Evolutionary conservation across 2,329 filamentous ascomycete species (phyloP).

Genomic region (Verticillium longisporum): DNA sequence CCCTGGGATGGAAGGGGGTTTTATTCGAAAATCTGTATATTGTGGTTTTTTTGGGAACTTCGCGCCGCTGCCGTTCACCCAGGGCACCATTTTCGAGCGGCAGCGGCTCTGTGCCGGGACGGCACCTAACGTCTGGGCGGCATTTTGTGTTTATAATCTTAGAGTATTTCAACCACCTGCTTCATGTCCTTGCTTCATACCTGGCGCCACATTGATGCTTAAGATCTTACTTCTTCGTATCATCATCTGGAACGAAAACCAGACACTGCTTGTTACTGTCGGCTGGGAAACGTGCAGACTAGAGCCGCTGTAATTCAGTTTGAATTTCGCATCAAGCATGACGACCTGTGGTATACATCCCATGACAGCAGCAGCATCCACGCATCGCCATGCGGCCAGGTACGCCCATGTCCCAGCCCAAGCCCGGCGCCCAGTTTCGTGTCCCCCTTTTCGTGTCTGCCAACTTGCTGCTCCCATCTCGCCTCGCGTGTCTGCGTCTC

Average conservation of each 20-base stretch:
- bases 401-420: neutral
- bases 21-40: neutral
- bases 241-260: too few relatives aligned
- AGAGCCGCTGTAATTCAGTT: too few relatives aligned
- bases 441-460: neutral
- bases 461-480: neutral
- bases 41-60: neutral
- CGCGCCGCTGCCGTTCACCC: neutral
- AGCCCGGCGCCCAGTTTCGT: neutral
- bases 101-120: neutral
- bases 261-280: too few relatives aligned
- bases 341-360: neutral
- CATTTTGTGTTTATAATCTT: neutral
- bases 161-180: neutral
- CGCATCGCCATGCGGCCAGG: neutral
- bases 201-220: too few relatives aligned
- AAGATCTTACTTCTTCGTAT: too few relatives aligned
- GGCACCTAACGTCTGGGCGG: neutral
- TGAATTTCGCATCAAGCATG: neutral
- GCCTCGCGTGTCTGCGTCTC: neutral
- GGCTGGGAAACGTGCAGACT: too few relatives aligned
- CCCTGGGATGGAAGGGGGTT: neutral
- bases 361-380: neutral
- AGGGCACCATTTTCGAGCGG: neutral
- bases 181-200: too few relatives aligned